These are phyloP conservation scores for Ichthyophonus hoferi DNA, from an alignment of 208 protist species.

Conservation along the genomic window DNA sequence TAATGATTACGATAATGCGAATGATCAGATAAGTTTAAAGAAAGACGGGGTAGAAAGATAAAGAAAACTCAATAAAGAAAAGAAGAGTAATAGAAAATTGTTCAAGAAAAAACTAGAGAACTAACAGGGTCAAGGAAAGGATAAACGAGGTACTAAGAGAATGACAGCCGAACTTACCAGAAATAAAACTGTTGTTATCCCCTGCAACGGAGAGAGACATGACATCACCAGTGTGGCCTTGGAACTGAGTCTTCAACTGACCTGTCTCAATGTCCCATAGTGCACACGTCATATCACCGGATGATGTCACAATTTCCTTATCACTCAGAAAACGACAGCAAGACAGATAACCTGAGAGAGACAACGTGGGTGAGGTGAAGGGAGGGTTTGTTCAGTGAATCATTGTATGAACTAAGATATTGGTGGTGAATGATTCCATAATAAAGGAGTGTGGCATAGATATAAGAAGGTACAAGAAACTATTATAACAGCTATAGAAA, in stretches of 20 bases:
- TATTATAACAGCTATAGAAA: too few species aligned
- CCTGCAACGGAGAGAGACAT: slow-evolving; percentile 65
- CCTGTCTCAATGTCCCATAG: slow-evolving; percentile 71
- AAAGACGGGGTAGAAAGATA: too few species aligned
- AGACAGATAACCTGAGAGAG: slow-evolving; percentile 59
- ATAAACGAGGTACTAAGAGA: background rate
- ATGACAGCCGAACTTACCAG: slow-evolving; percentile 7
- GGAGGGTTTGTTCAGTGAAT: too few species aligned
- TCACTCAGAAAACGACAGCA: slow-evolving; percentile 73
- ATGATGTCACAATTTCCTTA: slow-evolving; percentile 64
- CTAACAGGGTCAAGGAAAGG: background rate
- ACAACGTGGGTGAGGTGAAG: too few species aligned
- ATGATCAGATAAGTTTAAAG: too few species aligned
- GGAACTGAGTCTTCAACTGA: slow-evolving; percentile 49
- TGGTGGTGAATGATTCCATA: too few species aligned
- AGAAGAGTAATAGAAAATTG: too few species aligned
- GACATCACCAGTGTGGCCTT: slow-evolving; percentile 76
- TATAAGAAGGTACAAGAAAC: too few species aligned
- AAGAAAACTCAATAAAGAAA: too few species aligned
- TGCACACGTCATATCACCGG: slow-evolving; percentile 67
- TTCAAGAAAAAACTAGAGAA: background rate
- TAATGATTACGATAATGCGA: too few species aligned
- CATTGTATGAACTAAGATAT: too few species aligned
- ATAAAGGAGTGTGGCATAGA: too few species aligned
- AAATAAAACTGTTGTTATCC: slow-evolving; percentile 72